Base-by-base conservation (phyloP, 1,284 basidiomycete species). In the Ustilago shanxiensis region DNA sequence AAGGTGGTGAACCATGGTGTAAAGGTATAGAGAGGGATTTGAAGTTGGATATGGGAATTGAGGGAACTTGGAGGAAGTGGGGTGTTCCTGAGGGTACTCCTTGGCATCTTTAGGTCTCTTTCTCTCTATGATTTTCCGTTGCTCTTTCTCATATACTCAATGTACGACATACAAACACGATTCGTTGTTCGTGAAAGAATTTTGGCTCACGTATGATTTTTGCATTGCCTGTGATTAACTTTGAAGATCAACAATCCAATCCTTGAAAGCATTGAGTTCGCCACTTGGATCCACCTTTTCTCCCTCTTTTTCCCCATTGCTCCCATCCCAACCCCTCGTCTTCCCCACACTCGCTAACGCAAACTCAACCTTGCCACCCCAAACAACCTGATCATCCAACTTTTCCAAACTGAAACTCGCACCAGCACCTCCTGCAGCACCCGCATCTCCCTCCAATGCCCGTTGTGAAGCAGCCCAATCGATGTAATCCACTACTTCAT, bases 401-500 rank as follows among this genome's bases (percentile, higher is more conserved):
- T 68, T 77, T 0, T 79, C 74, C 37, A 82, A 59, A 45, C 72
- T 79, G 62, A 72, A 81, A 28, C 51, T 54, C 31, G 31, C 31
- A 8, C 51, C 41, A 4, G 26, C 61, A 8, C 62, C 60, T 9
- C 57, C 24, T 20, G 18, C 29, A 8, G 9, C 73, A 37, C 45
- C 44, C 16, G 24, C 49, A 20, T 62, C 45, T 11, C 31, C 31
- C 31, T 33, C 31, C 6, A 26, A 6, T 22, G 33, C 50, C 3
- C 65, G 29, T 53, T 74, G 74, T 6, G 50, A 41, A 9, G 72
- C 68, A 1, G 47, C 33, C 60, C 79, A 78, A 49, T 77, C 74
- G 37, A 84, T 64, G 51, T 85, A 85, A 58, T 85, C 83, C n/a
- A 72, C 51, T 18, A 77, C 60, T 37, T 78, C 77, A 3, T 68